These are phyloP conservation scores for Pseudohyphozyma bogoriensis DNA, from an alignment of 768 basidiomycete genomes.

Conservation along the genomic window DNA sequence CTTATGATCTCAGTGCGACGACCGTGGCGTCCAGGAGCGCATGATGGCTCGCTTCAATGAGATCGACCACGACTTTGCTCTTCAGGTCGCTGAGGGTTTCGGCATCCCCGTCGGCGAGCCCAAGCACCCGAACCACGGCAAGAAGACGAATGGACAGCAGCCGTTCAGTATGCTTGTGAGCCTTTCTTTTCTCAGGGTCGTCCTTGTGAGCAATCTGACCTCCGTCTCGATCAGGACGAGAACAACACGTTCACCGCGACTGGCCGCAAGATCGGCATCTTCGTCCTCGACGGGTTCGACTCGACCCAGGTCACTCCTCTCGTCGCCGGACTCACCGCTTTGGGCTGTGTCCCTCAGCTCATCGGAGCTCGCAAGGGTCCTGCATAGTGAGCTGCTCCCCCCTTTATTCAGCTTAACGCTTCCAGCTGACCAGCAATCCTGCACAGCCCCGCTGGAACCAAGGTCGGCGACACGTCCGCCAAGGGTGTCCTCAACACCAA, in stretches of 20 bases:
- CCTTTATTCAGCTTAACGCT: constrained; percentile 31
- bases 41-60: constrained; percentile 61
- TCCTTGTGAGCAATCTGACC: neutral
- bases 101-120: constrained; percentile 52
- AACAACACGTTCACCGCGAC: constrained; percentile 38
- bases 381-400: constrained; percentile 39
- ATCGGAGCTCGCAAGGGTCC: constrained; percentile 59
- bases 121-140: constrained; percentile 50
- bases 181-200: neutral
- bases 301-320: constrained; percentile 51
- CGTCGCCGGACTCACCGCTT: constrained; percentile 47
- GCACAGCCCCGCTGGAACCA: constrained; percentile 20
- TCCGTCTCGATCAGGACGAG: constrained; percentile 1
- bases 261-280: constrained; percentile 56
- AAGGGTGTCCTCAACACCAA: constrained; percentile 42
- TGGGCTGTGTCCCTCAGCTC: constrained; percentile 52
- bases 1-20: constrained; percentile 54
- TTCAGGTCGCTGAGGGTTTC: constrained; percentile 55
- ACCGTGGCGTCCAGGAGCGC: constrained; percentile 56
- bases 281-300: constrained; percentile 67
- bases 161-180: constrained; percentile 22
- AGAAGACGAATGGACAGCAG: constrained; percentile 43
- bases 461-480: constrained; percentile 28
- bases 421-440: constrained; percentile 6
- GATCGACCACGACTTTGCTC: constrained; percentile 64